Conservation (phyloP, 2,329 filamentous ascomycete genomes). For the Ascochyta rabiei region DNA sequence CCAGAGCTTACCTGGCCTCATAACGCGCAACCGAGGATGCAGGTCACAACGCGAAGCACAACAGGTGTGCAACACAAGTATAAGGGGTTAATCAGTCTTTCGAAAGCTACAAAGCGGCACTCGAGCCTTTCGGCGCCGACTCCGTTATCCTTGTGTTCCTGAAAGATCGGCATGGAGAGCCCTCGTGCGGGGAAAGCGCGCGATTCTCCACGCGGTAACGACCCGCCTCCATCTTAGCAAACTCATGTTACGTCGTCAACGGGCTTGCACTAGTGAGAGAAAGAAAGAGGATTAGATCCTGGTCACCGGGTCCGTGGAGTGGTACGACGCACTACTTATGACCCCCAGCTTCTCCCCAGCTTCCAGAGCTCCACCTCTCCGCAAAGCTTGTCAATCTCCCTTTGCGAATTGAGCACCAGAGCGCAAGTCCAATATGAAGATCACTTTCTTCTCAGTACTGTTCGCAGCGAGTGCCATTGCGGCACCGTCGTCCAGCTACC, state of each 20-base stretch:
- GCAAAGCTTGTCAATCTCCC: constrained; percentile 21
- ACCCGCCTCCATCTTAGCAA: constrained; percentile 19
- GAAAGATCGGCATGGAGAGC: constrained; percentile 24
- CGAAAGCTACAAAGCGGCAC: neutral
- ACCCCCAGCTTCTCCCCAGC: constrained; percentile 19
- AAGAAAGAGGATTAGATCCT: constrained; percentile 19
- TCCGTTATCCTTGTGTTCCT: constrained; percentile 36
- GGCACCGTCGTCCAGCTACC: constrained; percentile 35
- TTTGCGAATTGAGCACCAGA: constrained; percentile 18
- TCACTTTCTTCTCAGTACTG: constrained; percentile 28
- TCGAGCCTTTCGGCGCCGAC: constrained; percentile 11
- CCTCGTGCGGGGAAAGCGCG: constrained; percentile 36
- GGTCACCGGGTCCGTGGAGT: constrained; percentile 27
- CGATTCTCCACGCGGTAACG: constrained; percentile 22
- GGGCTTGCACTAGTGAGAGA: constrained; percentile 15
- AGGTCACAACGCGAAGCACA: neutral
- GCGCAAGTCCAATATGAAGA: constrained; percentile 33
- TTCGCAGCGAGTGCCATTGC: constrained; percentile 36
- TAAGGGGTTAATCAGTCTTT: neutral
- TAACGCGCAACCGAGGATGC: neutral
- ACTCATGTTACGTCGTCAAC: constrained; percentile 20
- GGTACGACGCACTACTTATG: constrained; percentile 23
- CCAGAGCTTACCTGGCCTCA: neutral
- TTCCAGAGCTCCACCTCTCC: constrained; percentile 15
- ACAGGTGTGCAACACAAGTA: neutral